These are phyloP conservation scores for Aspergillus clavatus DNA, from an alignment of 2,329 filamentous ascomycete genomes.

Conservation along the genomic window DNA sequence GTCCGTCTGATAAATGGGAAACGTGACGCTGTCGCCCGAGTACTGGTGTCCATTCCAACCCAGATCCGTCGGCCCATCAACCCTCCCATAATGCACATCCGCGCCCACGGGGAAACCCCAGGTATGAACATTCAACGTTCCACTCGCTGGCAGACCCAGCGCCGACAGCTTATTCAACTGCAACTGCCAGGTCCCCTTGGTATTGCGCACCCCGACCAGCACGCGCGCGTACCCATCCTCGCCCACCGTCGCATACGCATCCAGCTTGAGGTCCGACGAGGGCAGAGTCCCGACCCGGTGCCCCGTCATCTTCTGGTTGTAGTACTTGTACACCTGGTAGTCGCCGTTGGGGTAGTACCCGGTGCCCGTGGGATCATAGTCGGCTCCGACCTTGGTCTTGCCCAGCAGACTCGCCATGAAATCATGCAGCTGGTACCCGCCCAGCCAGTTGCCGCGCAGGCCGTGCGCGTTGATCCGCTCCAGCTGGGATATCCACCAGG, in stretches of 20 bases:
- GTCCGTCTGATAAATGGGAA: slow-evolving; percentile 38
- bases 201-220: slow-evolving; percentile 31
- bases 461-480: slow-evolving; percentile 37
- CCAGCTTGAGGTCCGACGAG: slow-evolving; percentile 33
- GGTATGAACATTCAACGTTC: slow-evolving; percentile 32
- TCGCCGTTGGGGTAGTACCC: slow-evolving; percentile 42
- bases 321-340: slow-evolving; percentile 48
- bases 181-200: slow-evolving; percentile 33
- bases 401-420: slow-evolving; percentile 41
- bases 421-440: slow-evolving; percentile 41
- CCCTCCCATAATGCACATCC: slow-evolving; percentile 22
- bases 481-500: slow-evolving; percentile 46
- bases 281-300: slow-evolving; percentile 34
- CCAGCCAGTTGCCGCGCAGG: slow-evolving; percentile 46
- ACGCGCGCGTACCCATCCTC: slow-evolving; percentile 28
- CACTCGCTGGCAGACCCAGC: slow-evolving; percentile 30
- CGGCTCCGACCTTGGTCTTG: slow-evolving; percentile 24
- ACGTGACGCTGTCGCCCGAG: slow-evolving; percentile 32
- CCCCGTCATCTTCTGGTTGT: slow-evolving; percentile 43
- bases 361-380: slow-evolving; percentile 22
- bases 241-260: slow-evolving; percentile 38
- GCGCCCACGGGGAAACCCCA: slow-evolving; percentile 15
- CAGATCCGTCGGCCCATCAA: slow-evolving; percentile 29
- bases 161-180: slow-evolving; percentile 29
- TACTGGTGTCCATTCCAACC: slow-evolving; percentile 31